Conservation (phyloP, 345 rosid genomes). For the Linum lewisii region DNA sequence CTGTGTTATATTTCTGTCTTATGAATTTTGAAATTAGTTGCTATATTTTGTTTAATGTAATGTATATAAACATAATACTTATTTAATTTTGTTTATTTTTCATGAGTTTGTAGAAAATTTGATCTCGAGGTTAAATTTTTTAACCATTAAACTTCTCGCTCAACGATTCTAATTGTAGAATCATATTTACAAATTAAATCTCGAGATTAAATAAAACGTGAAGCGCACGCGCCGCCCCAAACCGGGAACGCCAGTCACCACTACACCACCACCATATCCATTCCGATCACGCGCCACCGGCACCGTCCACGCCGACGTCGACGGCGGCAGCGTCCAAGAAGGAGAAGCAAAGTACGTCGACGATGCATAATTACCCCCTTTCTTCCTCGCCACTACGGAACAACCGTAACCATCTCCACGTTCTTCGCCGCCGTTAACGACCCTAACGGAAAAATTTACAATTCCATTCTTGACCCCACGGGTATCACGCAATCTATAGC, state of each 20-base stretch:
- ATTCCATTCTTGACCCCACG: conserved; percentile 16
- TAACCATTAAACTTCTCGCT: no score
- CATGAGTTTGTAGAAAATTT: no score
- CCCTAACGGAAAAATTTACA: conserved; percentile 23
- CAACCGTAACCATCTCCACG: not conserved
- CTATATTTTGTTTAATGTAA: no score
- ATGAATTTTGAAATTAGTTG: no score
- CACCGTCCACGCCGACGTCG: not conserved
- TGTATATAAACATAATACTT: no score
- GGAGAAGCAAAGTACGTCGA: not conserved
- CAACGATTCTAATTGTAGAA: no score
- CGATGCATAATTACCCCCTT: not conserved
- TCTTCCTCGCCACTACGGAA: not conserved
- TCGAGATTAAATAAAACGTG: not conserved
- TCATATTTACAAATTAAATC: no score
- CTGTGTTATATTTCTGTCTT: no score
- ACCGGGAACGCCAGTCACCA: not conserved
- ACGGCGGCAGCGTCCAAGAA: not conserved
- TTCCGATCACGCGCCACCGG: not conserved
- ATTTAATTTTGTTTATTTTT: no score
- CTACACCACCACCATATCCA: not conserved
- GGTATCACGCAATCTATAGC: conserved; percentile 19
- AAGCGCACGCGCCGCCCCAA: not conserved
- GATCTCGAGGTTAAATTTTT: no score
- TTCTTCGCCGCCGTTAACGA: not conserved